Base-by-base conservation (phyloP, 129 eudicot genomes). In the Cynara cardunculus region DNA sequence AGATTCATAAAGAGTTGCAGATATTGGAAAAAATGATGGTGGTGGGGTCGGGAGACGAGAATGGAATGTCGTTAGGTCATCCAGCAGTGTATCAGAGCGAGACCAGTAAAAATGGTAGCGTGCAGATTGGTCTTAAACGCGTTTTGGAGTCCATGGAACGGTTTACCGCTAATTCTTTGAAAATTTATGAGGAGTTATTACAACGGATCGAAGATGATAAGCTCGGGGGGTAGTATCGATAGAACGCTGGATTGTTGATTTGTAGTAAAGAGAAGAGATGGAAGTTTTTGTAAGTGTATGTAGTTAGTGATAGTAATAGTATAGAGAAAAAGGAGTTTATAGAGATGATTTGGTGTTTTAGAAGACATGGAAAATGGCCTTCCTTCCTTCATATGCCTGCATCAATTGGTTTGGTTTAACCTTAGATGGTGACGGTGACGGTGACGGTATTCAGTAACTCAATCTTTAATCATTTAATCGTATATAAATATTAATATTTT, bases 71-170 rank as follows among this genome's bases (percentile, higher is more conserved):
- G 26, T 71, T 88, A 68, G 83, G 87, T 19, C 90, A 90, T 5
- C 89, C 81, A 53, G 90, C 72, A 46, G 97, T 95, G 32, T 92
- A 90, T 78, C 99, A 92, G 71, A 96, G 98, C 46, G 97, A 96
- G 80, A 91, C 99, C 1, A 89, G 92, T 84, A 94, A 86, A 80
- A 90, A 76, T 25, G 87, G 88, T 16, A 88, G 92, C 62, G 80
- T 96, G 65, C 99, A 92, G 84, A 85, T 86, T 24, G 88, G 97
- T 67, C 85, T 96, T 59, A 89, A 87, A 49, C 98, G 87, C 9
- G 78, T 90, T 12, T 93, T 92, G 31, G 97, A 90, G 88, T 90
- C 99, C 5, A 77, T 95, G 97, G 97, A 95, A 81, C 90, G 81
- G 81, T 92, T 89, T 37, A 81, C 90, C 3, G 78, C 86, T 11